A percentile compares a stretch with the other conserved stretches of the same genome.
phyloP scores from a whole-genome alignment of 78 protist genomes.

The Dictyostelium firmibasis region DNA sequence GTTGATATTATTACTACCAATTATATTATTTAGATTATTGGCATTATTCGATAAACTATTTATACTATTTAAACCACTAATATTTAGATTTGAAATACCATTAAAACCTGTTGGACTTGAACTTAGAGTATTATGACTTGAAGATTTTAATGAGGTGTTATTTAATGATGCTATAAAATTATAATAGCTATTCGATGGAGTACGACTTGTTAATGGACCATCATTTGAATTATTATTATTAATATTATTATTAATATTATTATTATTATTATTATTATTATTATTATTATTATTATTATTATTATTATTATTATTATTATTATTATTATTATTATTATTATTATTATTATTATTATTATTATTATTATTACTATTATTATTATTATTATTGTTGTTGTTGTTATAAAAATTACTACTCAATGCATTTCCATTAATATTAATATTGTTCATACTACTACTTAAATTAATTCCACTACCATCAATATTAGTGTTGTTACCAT shows the following conservation, averaged over 20 bases:
- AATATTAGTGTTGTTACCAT: background rate
- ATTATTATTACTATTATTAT: background rate
- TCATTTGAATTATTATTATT: background rate
- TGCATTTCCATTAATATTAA: background rate
- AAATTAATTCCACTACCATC: background rate
- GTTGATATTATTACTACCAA: background rate
- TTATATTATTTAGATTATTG: background rate
- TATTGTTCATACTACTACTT: background rate
- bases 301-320: background rate
- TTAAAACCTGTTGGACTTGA: background rate
- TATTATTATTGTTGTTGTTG: background rate
- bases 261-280: background rate
- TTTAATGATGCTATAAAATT: background rate
- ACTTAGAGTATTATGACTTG: background rate
- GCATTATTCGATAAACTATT: background rate
- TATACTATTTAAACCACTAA: background rate
- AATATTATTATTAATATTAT: background rate
- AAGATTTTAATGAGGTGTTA: background rate
- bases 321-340: background rate
- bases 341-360: background rate
- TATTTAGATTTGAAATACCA: background rate
- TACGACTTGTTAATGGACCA: slow-evolving; percentile 1
- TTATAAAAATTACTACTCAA: background rate
- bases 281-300: background rate
- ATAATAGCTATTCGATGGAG: background rate